A percentile compares a stretch with the other conserved stretches of the same genome.
Conservation (phyloP, 495 filamentous ascomycete genomes). For the Filosporella fistucella region DNA sequence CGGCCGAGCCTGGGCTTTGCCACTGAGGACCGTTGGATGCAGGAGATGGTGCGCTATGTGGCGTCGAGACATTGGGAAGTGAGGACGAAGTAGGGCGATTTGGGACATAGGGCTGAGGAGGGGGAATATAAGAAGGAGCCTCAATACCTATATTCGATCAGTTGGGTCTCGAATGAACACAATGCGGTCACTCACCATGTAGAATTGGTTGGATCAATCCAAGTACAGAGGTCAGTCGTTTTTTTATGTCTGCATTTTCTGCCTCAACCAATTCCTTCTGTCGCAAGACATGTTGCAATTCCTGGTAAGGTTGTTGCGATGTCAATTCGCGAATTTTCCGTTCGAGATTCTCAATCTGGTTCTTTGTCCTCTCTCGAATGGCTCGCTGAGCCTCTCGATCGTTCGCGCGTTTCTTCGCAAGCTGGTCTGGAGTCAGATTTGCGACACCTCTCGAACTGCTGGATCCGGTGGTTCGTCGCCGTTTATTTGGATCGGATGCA, state of each 20-base stretch:
- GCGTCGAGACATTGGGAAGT: conserved; percentile 28
- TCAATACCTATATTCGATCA: conserved; percentile 18
- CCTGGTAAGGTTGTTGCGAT: conserved; percentile 71
- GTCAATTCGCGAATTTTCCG: conserved; percentile 65
- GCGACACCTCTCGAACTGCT: conserved; percentile 48
- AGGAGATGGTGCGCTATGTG: conserved; percentile 34
- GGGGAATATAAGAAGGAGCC: conserved; percentile 10
- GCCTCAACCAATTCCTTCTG: conserved; percentile 66
- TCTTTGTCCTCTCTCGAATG: conserved; percentile 81
- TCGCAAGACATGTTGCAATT: conserved; percentile 64
- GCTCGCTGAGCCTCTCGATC: conserved; percentile 87
- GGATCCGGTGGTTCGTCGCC: conserved; percentile 23
- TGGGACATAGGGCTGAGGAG: conserved; percentile 11
- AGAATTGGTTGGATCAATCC: conserved; percentile 61
- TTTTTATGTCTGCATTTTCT: conserved; percentile 67
- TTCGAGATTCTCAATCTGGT: conserved; percentile 76
- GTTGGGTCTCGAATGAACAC: not conserved
- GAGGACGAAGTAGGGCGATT: conserved; percentile 21
- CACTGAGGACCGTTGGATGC: too few species aligned
- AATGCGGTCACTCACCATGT: conserved; percentile 22
- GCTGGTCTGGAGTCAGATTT: conserved; percentile 66
- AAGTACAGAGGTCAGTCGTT: conserved; percentile 54
- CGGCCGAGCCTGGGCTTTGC: too few species aligned
- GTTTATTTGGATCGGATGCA: conserved; percentile 15
- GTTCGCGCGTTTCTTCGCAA: conserved; percentile 80